Evolutionary conservation across 1,284 basidiomycete genomes (phyloP).

Genomic region (Lentinula novae-zelandiae): DNA sequence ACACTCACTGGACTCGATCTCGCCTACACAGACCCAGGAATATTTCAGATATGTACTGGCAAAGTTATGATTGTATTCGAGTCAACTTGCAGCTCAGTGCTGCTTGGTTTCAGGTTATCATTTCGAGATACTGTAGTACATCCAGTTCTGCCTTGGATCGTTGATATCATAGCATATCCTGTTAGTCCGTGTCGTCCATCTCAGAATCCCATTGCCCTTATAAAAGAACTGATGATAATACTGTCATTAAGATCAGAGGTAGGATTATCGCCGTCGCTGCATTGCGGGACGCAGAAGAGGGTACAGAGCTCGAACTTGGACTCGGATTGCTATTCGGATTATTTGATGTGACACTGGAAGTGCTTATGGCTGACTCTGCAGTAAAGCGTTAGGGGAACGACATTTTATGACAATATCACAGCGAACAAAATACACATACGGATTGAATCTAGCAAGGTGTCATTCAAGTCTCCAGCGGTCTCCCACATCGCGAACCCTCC

Average conservation of each 20-base stretch:
- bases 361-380: conserved; percentile 63
- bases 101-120: too few species aligned
- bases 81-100: background rate
- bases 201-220: background rate
- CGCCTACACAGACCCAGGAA: background rate
- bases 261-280: background rate
- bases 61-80: background rate
- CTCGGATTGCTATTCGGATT: conserved; percentile 37
- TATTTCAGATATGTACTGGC: background rate
- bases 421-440: conserved; percentile 12
- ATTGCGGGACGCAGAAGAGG: background rate
- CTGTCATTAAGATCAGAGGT: background rate
- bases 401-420: background rate
- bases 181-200: background rate
- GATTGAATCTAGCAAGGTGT: conserved; percentile 46
- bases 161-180: background rate
- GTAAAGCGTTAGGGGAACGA: conserved; percentile 20
- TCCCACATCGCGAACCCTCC: conserved; percentile 57
- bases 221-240: background rate
- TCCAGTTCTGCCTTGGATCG: too few species aligned
- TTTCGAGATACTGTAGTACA: too few species aligned
- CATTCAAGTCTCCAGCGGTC: conserved; percentile 43
- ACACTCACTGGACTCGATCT: background rate
- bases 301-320: conserved; percentile 28
- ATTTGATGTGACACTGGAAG: conserved; percentile 38